Evolutionary conservation across 2,329 filamentous ascomycete genomes (phyloP).

Genomic region (Fusarium secorum): DNA sequence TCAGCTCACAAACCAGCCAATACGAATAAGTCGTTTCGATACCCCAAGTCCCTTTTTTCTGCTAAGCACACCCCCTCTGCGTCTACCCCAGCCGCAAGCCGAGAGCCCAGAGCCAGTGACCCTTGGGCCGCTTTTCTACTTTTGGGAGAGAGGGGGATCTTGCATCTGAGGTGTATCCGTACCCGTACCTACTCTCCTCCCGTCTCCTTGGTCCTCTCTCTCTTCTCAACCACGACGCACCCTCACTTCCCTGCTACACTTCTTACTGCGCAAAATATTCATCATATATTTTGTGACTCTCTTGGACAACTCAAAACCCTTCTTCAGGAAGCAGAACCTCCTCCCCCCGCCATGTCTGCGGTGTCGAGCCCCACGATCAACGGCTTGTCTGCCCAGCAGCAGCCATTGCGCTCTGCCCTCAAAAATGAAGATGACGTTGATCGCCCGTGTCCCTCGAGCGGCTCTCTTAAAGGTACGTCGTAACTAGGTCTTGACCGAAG

Average conservation of each 20-base stretch:
- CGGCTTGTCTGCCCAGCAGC: conserved; percentile 24
- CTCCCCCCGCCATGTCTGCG: conserved; percentile 40
- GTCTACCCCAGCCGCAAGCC: conserved; percentile 17
- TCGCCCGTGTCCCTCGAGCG: conserved; percentile 47
- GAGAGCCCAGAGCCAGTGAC: conserved; percentile 15
- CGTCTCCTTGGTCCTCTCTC: not conserved
- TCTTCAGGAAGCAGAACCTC: not conserved
- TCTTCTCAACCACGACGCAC: conserved; percentile 10
- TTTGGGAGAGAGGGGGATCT: conserved; percentile 32
- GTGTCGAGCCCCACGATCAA: conserved; percentile 36
- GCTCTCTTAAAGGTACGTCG: conserved; percentile 56
- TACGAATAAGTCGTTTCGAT: conserved; percentile 27
- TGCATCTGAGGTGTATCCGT: conserved; percentile 34
- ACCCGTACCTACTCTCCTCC: conserved; percentile 11
- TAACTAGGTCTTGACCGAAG: not conserved
- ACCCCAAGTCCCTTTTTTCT: conserved; percentile 29
- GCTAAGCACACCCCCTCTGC: conserved; percentile 35
- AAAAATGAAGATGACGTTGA: conserved; percentile 55
- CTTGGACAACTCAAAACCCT: not conserved
- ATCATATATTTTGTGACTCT: not conserved
- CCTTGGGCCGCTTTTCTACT: conserved; percentile 30
- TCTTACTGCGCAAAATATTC: not conserved
- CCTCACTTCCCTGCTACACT: not conserved
- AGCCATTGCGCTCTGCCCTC: conserved; percentile 53
- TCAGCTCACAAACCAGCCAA: conserved; percentile 21